These are phyloP conservation scores for Heterotrichella gracilis DNA, from an alignment of 352 stramenopile genomes.

Conservation along the genomic window DNA sequence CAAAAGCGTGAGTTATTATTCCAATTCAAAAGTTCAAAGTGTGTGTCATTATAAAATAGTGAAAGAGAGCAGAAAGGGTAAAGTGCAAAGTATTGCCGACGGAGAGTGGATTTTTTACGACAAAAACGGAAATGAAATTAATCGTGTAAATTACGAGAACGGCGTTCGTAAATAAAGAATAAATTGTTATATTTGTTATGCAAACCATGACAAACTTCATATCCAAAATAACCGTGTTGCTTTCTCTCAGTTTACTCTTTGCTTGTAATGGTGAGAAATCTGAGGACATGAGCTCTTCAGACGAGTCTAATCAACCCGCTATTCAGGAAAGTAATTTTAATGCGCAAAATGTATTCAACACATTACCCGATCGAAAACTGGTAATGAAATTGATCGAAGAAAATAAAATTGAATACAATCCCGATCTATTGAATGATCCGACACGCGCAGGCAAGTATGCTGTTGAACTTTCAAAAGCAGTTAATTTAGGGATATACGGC, in stretches of 20 bases:
- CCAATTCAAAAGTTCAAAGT: not conserved
- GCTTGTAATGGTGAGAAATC: not conserved
- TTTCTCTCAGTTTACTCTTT: too few species aligned
- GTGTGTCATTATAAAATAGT: not conserved
- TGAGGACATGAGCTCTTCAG: not conserved
- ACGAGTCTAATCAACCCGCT: not conserved
- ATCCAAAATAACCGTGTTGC: too few species aligned
- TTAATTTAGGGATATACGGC: not conserved
- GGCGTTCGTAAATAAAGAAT: not conserved
- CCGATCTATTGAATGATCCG: not conserved
- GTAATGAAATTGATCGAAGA: not conserved
- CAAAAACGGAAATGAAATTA: not conserved
- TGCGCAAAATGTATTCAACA: not conserved
- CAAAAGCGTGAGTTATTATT: not conserved
- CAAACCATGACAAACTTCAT: too few species aligned
- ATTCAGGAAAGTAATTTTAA: not conserved
- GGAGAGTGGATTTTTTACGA: constrained; percentile 4
- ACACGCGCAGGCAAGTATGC: not conserved
- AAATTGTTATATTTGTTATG: not conserved
- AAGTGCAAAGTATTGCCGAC: not conserved
- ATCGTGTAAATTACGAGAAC: not conserved
- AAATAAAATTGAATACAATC: constrained; percentile 10
- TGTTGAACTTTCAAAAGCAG: not conserved
- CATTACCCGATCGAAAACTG: not conserved
- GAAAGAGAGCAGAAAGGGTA: not conserved